A percentile compares a stretch with the other conserved stretches of the same genome.
Evolutionary conservation across 805 yeast species (phyloP).

Genomic region (Lachancea thermotolerans): DNA sequence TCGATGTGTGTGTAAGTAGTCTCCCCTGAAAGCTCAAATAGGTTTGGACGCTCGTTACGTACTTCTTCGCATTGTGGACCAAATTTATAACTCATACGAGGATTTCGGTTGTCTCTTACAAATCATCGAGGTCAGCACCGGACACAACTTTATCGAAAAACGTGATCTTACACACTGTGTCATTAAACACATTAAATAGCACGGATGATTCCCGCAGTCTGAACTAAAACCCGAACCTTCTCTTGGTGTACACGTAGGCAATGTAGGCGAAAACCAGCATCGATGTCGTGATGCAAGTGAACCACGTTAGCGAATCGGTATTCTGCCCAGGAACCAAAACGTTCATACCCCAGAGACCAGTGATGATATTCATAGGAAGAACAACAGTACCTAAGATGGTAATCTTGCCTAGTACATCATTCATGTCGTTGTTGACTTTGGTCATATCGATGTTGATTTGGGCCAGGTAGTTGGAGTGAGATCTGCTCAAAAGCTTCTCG

Average conservation of each 20-base stretch:
- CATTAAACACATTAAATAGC: not conserved
- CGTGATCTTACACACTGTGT: not conserved
- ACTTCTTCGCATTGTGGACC: not conserved
- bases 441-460: conserved; percentile 98
- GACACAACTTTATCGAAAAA: not conserved
- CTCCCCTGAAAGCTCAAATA: not conserved
- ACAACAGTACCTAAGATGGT: conserved; percentile 93
- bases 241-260: conserved; percentile 44
- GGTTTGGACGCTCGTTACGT: not conserved
- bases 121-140: not conserved
- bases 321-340: conserved; percentile 93
- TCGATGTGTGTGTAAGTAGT: not conserved
- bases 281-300: conserved; percentile 43
- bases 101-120: not conserved
- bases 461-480: conserved; percentile 94
- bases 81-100: not conserved
- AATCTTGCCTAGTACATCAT: conserved; percentile 89
- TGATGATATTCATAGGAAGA: conserved; percentile 87
- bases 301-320: conserved; percentile 56
- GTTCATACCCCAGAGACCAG: conserved; percentile 99
- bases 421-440: conserved; percentile 91
- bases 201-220: not conserved
- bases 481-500: conserved; percentile 85
- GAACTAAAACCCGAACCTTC: conserved; percentile 33
- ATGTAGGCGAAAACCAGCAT: conserved; percentile 43